Base-by-base conservation (phyloP, 1,139 yeast species). In the Blastobotrys serpentis region DNA sequence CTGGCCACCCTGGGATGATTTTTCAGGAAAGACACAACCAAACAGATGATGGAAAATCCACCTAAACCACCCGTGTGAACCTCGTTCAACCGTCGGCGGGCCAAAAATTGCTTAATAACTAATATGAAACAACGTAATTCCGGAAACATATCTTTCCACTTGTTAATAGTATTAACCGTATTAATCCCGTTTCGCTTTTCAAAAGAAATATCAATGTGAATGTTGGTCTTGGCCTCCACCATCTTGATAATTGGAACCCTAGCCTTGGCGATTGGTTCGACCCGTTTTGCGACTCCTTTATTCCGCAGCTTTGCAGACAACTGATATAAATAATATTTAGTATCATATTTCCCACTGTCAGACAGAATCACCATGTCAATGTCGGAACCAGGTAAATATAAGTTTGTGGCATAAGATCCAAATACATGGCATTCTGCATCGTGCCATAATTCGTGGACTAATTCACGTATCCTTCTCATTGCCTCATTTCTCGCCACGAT, bases 1-100 rank as follows among this genome's bases (percentile, higher is more conserved):
- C 95, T 79, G 2, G 84, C 68, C 4, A 90, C 62, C 56, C 89
- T 75, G 10, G 97, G 97, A 66, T 92, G 98, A 44, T 60, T 70
- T 56, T 74, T 77, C 54, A 94, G 68, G 63, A 92, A 90, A 26
- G 95, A 85, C 61, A 85, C 85, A 32, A 88, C 89, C 62, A 92
- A 68, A 59, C 96, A 89, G 39, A 90, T 88, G 19, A 90, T 87
- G 6, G 97, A 82, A 63, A 86, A 92, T 0, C 98, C 98, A 25
- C 99, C 98, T 16, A 94, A 72, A 0, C 98, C 98, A 50, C 99
- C 99, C 18, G 84, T 84, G 61, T 86, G 95, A n/a, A 92, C 98
- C 59, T 88, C 86, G 62, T 92, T 90, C 52, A 92, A 71, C 54
- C 78, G 80, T 58, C 98, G 74, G 2, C 89, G 81, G 37, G 90